Evolutionary conservation across 2,329 filamentous ascomycete genomes (phyloP).

Genomic region (Venturia aucupariae): DNA sequence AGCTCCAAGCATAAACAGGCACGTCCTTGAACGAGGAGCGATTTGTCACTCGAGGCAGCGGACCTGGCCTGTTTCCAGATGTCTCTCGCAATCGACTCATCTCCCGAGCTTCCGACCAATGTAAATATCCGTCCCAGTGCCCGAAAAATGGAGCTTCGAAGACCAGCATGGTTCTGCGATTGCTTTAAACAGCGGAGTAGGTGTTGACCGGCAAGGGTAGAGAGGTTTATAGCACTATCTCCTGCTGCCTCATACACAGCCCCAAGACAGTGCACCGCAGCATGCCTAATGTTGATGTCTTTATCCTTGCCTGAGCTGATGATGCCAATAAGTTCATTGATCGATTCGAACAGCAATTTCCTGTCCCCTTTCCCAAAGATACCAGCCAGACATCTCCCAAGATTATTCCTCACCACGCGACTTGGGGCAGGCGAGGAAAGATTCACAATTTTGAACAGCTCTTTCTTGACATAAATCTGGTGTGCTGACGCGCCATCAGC

Average conservation of each 20-base stretch:
- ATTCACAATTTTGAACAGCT: conserved; percentile 87
- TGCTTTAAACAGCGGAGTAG: conserved; percentile 73
- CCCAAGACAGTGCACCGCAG: conserved; percentile 76
- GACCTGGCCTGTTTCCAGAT: conserved; percentile 86
- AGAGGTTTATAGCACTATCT: conserved; percentile 80
- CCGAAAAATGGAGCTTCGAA: conserved; percentile 68
- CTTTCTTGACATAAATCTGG: conserved; percentile 86
- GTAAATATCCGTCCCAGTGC: conserved; percentile 66
- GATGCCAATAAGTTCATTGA: conserved; percentile 75
- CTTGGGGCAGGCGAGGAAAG: conserved; percentile 73
- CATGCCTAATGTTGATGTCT: conserved; percentile 73
- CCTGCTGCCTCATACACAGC: conserved; percentile 87
- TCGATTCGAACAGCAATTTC: conserved; percentile 86
- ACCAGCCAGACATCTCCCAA: conserved; percentile 74
- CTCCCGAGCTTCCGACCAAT: conserved; percentile 67
- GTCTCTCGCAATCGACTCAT: conserved; percentile 78
- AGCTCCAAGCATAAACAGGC: conserved; percentile 72
- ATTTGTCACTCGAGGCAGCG: conserved; percentile 70
- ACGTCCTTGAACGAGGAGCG: conserved; percentile 65
- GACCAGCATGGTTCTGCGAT: conserved; percentile 68
- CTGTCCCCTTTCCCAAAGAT: conserved; percentile 80
- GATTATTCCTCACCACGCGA: conserved; percentile 78
- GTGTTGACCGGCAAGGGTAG: conserved; percentile 61
- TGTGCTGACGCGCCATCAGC: conserved; percentile 76
- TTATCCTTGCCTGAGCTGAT: conserved; percentile 70